Base-by-base conservation (phyloP, 352 stramenopile genomes). In the Sclerospora graminicola region DNA sequence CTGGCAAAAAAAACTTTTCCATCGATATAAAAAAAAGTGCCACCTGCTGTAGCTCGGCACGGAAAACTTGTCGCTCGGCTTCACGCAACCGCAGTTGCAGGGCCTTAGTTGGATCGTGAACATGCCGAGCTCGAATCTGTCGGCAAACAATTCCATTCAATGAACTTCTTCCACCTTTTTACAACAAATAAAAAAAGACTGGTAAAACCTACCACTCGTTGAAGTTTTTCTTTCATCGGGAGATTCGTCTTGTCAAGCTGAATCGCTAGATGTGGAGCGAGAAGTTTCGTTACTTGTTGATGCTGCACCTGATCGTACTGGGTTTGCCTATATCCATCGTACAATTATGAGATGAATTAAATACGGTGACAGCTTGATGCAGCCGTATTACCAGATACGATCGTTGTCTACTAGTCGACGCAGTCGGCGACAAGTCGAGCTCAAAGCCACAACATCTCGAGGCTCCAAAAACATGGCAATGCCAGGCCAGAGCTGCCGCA, bases 51-150 rank as follows among this genome's bases (percentile, higher is more conserved):
- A 60, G 31, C 3, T 61, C 28, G 5, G 61, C 32, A 16, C 51
- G 60, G 44, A 68, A 69, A 11, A 53, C 47, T 11, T 66, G 57
- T 2, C 44, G 53, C 43, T 81, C 66, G 2, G 69, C 66, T 16
- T 78, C 63, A 2, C 55, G 69, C 27, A 81, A 47, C 8, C 69
- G 66, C 8, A 48, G 34, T 36, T 77, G 54, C 43, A 82, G 43
- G 3, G 63, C 51, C 52, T 71, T 70, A 2, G 69, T 79, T 14
- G 66, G 66, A 31, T 82, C 66, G 11, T 77, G 48, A 8, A 74
- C 47, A 34, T 46, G 59, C 7, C 66, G 66, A 33, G 56, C 61
- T 37, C 73, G 66, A 1, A 81, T 46, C 68, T 78, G 15, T 2
- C 8, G 3, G 28, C 28, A 23, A 18, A 23, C 34, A 33, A 15